Evolutionary conservation across 352 stramenopile species (phyloP), one percentile per base, ranked within the genome.

Genomic region (Paralagenidium karlingii): DNA sequence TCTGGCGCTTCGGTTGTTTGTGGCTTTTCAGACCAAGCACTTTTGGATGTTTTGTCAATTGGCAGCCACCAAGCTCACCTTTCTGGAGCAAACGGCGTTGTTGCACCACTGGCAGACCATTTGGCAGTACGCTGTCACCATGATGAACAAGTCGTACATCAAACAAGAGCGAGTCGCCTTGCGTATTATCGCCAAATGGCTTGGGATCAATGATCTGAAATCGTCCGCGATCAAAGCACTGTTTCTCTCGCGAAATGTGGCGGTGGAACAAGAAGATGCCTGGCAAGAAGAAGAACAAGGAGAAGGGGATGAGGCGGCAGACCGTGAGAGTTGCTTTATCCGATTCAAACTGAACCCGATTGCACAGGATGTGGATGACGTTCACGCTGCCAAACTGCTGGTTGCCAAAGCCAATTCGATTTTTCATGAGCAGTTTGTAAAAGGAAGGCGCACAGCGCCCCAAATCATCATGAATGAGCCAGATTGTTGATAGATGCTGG

Each of bases 71-170:
- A 8, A 18, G 4, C 60, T 73, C 36, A 55, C 55, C 0, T 18
- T 71, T 11, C 40, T 83, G 13, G 65, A 82, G 46, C 55, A 54
- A 45, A 59, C 53, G 25, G 30, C 60, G 9, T 24, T 53, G 16
- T 28, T 83, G 12, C 64, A 55, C 22, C 63, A 78, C 38, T 32
- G 71, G 12, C 50, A 48, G 10, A 41, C 44, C 11, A 28, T 81
- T 1, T 83, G 66, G 62, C 46, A 24, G 0, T 34, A 45, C 0
- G 52, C 52, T 20, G 10, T 83, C 9, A 26, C 32, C 3, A 63
- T 64, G 53, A 60, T 86, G 29, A 80, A 75, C 57, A 82, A 81
- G 38, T 53, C 61, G 10, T 69, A 67, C 11, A 57, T 60, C 30
- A 86, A 83, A 25, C 63, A 73, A 13, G 63, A 84, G 29, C 55